A percentile compares a stretch with the other conserved stretches of the same genome.
These are phyloP conservation scores for Sarocladium oryzae DNA, from an alignment of 2,329 filamentous ascomycete genomes.

Conservation along the genomic window DNA sequence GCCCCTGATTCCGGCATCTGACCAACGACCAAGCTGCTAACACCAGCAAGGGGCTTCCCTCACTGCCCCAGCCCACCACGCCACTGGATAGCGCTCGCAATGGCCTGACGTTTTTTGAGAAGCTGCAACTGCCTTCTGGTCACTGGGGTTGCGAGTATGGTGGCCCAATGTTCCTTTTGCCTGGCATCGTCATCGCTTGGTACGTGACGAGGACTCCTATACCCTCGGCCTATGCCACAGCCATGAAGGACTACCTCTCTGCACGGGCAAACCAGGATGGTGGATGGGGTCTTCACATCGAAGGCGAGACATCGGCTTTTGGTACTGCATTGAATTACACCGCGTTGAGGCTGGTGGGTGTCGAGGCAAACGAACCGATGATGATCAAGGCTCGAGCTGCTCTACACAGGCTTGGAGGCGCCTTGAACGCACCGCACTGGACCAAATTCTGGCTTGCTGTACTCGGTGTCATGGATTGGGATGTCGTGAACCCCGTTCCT, in stretches of 20 bases:
- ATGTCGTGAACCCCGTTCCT: slow-evolving; percentile 88
- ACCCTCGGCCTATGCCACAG: slow-evolving; percentile 69
- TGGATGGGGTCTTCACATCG: slow-evolving; percentile 96
- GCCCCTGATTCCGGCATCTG: slow-evolving; percentile 1
- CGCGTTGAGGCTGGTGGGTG: slow-evolving; percentile 71
- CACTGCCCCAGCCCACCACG: slow-evolving; percentile 62
- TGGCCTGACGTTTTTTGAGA: slow-evolving; percentile 79
- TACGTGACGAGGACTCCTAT: slow-evolving; percentile 87
- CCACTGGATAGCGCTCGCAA: slow-evolving; percentile 76
- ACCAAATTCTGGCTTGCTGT: slow-evolving; percentile 92
- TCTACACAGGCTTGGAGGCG: slow-evolving; percentile 80
- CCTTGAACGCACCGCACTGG: slow-evolving; percentile 83
- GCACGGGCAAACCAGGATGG: slow-evolving; percentile 82
- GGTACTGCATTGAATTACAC: slow-evolving; percentile 88
- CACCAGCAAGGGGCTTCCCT: slow-evolving; percentile 58
- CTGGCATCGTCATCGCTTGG: slow-evolving; percentile 78
- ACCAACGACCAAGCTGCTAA: slow-evolving; percentile 5
- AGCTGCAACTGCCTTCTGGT: slow-evolving; percentile 80
- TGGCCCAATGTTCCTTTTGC: slow-evolving; percentile 91
- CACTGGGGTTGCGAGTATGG: slow-evolving; percentile 98
- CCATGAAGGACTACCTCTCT: slow-evolving; percentile 89
- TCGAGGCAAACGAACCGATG: slow-evolving; percentile 72
- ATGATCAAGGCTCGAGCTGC: slow-evolving; percentile 80
- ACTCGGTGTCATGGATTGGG: slow-evolving; percentile 78
- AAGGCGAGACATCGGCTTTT: slow-evolving; percentile 87